These are phyloP conservation scores for Xanthoconium purpureum DNA, from an alignment of 768 basidiomycete genomes.

Conservation along the genomic window DNA sequence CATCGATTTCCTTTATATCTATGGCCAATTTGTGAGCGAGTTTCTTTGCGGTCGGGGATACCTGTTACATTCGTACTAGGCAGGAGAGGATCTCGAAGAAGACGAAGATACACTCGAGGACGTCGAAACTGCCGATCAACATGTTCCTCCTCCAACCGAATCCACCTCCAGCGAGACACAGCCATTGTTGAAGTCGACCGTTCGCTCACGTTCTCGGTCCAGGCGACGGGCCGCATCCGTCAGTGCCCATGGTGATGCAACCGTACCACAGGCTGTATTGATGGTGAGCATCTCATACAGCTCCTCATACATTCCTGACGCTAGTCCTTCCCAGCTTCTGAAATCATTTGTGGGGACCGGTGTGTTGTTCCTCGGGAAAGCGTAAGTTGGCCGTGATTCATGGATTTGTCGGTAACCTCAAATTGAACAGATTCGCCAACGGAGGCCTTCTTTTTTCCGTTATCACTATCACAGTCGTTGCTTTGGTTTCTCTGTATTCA, in stretches of 20 bases:
- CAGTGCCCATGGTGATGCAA: constrained; percentile 77
- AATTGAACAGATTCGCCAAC: constrained; percentile 74
- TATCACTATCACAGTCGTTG: constrained; percentile 74
- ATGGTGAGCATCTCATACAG: constrained; percentile 57
- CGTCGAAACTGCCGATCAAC: constrained; percentile 44
- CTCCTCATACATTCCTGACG: constrained; percentile 1
- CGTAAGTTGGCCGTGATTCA: constrained; percentile 40
- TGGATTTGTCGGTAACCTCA: constrained; percentile 2
- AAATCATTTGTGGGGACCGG: constrained; percentile 97
- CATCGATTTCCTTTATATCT: constrained; percentile 91
- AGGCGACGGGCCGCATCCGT: constrained; percentile 55
- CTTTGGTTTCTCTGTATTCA: constrained; percentile 84
- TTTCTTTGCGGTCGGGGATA: neutral
- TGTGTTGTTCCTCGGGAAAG: constrained; percentile 93
- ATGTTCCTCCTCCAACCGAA: constrained; percentile 6
- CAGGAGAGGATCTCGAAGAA: constrained; percentile 88
- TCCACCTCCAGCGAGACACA: constrained; percentile 43
- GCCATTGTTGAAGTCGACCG: constrained; percentile 47
- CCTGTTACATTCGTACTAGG: constrained; percentile 43
- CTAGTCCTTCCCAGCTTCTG: constrained; percentile 53
- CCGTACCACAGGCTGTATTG: constrained; percentile 84
- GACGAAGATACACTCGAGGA: constrained; percentile 67
- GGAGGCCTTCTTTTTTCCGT: constrained; percentile 91
- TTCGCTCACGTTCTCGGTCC: constrained; percentile 48
- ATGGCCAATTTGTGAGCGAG: constrained; percentile 88